A percentile compares a stretch with the other conserved stretches of the same genome.
Conservation (phyloP, 1,284 basidiomycete genomes). For the Amylostereum chailletii region DNA sequence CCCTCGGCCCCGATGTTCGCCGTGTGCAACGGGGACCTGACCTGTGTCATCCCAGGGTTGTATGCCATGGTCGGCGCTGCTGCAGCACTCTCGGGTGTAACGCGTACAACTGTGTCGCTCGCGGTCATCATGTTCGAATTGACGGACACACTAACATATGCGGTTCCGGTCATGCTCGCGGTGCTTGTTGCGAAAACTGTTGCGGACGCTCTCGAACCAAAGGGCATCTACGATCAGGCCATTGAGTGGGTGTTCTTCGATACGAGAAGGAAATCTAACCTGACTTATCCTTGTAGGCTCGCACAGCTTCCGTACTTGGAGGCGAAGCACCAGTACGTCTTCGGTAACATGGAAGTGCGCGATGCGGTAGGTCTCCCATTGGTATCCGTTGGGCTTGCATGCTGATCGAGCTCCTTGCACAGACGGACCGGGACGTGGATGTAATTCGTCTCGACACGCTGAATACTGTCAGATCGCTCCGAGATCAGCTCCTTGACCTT, state of each 20-base stretch:
- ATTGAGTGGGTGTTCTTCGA: slow-evolving; percentile 59
- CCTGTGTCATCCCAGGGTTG: slow-evolving; percentile 77
- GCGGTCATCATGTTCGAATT: slow-evolving; percentile 98
- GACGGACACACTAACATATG: slow-evolving; percentile 90
- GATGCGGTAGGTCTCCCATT: slow-evolving; percentile 55
- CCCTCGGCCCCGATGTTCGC: slow-evolving; percentile 60
- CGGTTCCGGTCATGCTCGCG: slow-evolving; percentile 89
- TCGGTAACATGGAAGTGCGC: slow-evolving; percentile 67
- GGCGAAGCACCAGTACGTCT: slow-evolving; percentile 80
- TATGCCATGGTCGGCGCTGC: slow-evolving; percentile 94
- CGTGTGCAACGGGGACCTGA: slow-evolving; percentile 52
- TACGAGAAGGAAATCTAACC: not conserved
- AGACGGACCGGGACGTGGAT: slow-evolving; percentile 61
- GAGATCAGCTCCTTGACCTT: slow-evolving; percentile 56
- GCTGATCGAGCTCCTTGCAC: slow-evolving; percentile 4
- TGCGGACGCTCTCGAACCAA: slow-evolving; percentile 87
- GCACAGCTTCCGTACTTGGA: slow-evolving; percentile 88
- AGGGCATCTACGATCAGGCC: slow-evolving; percentile 92
- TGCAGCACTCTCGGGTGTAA: slow-evolving; percentile 82
- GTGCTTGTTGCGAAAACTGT: slow-evolving; percentile 91
- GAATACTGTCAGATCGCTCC: slow-evolving; percentile 68
- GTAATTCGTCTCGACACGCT: slow-evolving; percentile 55
- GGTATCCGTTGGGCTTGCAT: not conserved
- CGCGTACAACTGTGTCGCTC: slow-evolving; percentile 84
- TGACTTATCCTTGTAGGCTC: slow-evolving; percentile 27